Evolutionary conservation across 2,329 filamentous ascomycete genomes (phyloP).

Genomic region (Zymoseptoria tritici): DNA sequence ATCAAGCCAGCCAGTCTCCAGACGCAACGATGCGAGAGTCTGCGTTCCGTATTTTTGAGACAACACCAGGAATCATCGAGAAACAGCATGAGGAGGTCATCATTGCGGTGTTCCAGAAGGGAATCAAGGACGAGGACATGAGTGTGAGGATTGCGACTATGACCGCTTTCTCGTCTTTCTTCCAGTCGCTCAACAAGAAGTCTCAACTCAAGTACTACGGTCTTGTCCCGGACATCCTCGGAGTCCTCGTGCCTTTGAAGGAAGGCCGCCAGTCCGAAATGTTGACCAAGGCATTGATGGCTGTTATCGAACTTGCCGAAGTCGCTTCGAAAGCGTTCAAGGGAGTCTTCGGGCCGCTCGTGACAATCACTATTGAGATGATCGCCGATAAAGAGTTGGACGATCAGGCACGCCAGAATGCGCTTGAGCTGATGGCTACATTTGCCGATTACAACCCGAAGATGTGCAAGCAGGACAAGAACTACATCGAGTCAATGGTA

Average conservation of each 20-base stretch:
- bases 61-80: conserved; percentile 91
- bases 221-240: conserved; percentile 84
- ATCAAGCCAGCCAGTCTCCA: conserved; percentile 80
- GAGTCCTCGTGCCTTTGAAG: conserved; percentile 89
- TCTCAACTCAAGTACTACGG: conserved; percentile 78
- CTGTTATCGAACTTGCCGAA: conserved; percentile 90
- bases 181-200: conserved; percentile 83
- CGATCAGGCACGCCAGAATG: conserved; percentile 86
- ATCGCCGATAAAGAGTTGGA: conserved; percentile 93
- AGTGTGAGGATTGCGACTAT: conserved; percentile 87
- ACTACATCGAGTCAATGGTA: conserved; percentile 92
- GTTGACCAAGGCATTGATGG: conserved; percentile 79
- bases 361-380: conserved; percentile 86
- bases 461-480: conserved; percentile 91
- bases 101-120: conserved; percentile 76
- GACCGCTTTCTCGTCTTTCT: conserved; percentile 95
- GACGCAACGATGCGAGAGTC: conserved; percentile 82
- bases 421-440: conserved; percentile 92
- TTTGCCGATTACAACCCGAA: conserved; percentile 91
- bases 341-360: conserved; percentile 81
- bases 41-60: conserved; percentile 90
- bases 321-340: conserved; percentile 98
- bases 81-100: conserved; percentile 92
- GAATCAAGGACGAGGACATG: conserved; percentile 83
- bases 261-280: conserved; percentile 85